Evolutionary conservation across 1,139 yeast species (phyloP).

Genomic region (Scheffersomyces quercinus): DNA sequence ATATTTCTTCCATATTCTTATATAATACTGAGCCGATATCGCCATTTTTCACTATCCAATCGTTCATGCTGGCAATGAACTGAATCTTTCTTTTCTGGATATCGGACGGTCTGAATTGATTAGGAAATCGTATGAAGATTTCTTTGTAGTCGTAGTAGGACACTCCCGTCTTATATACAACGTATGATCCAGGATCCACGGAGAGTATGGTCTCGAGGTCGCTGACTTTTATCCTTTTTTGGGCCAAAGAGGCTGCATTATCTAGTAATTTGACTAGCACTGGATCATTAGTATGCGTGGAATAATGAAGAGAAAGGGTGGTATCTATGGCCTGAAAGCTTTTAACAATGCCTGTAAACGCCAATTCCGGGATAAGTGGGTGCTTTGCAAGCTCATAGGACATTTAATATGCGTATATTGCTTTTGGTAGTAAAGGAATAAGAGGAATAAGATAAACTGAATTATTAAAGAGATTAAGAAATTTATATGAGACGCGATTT

Average conservation of each 20-base stretch:
- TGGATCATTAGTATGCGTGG: constrained; percentile 28
- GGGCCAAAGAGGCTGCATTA: constrained; percentile 20
- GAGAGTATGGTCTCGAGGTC: constrained; percentile 19
- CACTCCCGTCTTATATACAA: constrained; percentile 11
- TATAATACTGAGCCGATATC: constrained; percentile 1
- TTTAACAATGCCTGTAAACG: constrained; percentile 5
- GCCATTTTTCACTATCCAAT: constrained; percentile 12
- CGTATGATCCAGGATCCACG: constrained; percentile 17
- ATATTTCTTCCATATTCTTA: constrained; percentile 2
- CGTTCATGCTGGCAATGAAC: constrained; percentile 5
- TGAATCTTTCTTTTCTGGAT: constrained; percentile 7
- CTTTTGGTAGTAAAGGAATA: too few species aligned
- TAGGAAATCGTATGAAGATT: constrained; percentile 11
- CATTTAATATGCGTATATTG: too few species aligned
- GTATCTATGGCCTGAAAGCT: constrained; percentile 25
- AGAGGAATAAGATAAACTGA: too few species aligned
- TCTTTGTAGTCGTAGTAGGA: constrained; percentile 1
- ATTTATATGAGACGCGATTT: too few species aligned
- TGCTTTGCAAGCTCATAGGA: constrained; percentile 1
- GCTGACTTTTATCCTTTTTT: constrained; percentile 14
- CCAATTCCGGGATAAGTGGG: constrained; percentile 5
- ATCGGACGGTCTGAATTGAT: constrained; percentile 4
- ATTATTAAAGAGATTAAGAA: too few species aligned
- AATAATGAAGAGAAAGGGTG: constrained; percentile 24
- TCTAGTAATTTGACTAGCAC: constrained; percentile 17